These are phyloP conservation scores for Pelagophyceae sp. DNA, from an alignment of 352 stramenopile genomes.

Conservation along the genomic window DNA sequence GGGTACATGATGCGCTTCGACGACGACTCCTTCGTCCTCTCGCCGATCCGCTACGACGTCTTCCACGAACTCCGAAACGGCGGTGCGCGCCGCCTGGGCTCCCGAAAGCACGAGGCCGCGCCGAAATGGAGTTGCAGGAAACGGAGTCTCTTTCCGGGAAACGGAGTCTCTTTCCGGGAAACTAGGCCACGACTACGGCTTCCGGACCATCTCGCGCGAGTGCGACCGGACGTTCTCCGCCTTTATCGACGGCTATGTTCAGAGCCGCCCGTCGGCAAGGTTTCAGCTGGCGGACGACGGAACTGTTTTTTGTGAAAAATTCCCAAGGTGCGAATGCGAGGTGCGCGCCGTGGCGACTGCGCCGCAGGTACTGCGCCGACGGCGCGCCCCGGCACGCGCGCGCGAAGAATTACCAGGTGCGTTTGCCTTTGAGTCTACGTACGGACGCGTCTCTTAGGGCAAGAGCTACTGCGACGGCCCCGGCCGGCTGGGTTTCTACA, in stretches of 20 bases:
- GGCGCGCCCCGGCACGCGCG: background rate
- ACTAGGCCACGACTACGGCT: background rate
- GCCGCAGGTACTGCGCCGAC: background rate
- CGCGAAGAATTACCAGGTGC: too few species aligned
- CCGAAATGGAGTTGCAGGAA: too few species aligned
- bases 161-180: too few species aligned
- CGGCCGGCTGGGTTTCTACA: constrained; percentile 16
- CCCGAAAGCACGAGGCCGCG: too few species aligned
- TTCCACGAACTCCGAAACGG: too few species aligned
- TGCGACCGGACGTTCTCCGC: constrained; percentile 8
- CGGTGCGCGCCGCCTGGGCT: background rate
- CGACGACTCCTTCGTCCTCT: constrained; percentile 18
- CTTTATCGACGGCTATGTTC: constrained; percentile 1
- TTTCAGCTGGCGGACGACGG: background rate
- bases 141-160: too few species aligned
- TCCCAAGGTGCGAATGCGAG: background rate
- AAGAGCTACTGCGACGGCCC: constrained; percentile 16
- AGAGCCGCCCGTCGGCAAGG: background rate
- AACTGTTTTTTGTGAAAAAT: constrained; percentile 8
- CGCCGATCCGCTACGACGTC: background rate
- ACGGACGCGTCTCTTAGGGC: too few species aligned
- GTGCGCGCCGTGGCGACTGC: background rate
- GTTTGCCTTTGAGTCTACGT: too few species aligned
- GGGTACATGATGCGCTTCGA: constrained; percentile 11
- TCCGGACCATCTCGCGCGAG: constrained; percentile 11